Conservation (phyloP, 106 monocot genomes). For the Hemerocallis citrina region DNA sequence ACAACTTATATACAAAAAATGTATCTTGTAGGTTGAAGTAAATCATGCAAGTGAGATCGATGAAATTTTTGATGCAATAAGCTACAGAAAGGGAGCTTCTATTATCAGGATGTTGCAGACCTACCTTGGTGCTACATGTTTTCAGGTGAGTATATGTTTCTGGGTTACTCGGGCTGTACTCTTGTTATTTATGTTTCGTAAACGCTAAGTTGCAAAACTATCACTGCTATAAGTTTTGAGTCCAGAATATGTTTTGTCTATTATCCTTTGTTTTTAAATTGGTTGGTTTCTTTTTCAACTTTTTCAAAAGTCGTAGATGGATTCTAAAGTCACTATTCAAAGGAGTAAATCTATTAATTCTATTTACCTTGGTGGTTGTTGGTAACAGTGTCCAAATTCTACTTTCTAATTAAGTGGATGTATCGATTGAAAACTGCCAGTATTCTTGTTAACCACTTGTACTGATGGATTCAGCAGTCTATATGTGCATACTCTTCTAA, state of each 20-base stretch:
- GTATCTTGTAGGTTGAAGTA: constrained; percentile 82
- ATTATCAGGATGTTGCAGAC: constrained; percentile 85
- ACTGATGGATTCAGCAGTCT: no score
- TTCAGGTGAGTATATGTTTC: constrained; percentile 52
- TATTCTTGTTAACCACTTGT: not conserved
- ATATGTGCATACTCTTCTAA: no score
- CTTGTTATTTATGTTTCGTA: not conserved
- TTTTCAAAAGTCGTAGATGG: not conserved
- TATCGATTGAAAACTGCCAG: no score
- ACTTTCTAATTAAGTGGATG: no score
- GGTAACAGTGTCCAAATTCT: not conserved
- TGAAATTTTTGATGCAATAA: constrained; percentile 96
- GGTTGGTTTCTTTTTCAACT: not conserved
- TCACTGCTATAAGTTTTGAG: not conserved
- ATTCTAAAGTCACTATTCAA: not conserved
- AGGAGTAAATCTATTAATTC: not conserved
- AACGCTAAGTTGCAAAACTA: not conserved
- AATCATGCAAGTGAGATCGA: constrained; percentile 88
- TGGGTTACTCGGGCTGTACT: not conserved
- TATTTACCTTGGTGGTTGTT: not conserved
- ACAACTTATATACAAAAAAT: no score
- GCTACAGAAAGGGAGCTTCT: constrained; percentile 88
- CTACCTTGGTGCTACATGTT: constrained; percentile 78
- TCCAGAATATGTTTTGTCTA: not conserved
- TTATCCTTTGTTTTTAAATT: not conserved